A percentile compares a stretch with the other conserved stretches of the same genome.
Evolutionary conservation across 1,284 basidiomycete species (phyloP).

Genomic region (Ganoderma lingzhi): DNA sequence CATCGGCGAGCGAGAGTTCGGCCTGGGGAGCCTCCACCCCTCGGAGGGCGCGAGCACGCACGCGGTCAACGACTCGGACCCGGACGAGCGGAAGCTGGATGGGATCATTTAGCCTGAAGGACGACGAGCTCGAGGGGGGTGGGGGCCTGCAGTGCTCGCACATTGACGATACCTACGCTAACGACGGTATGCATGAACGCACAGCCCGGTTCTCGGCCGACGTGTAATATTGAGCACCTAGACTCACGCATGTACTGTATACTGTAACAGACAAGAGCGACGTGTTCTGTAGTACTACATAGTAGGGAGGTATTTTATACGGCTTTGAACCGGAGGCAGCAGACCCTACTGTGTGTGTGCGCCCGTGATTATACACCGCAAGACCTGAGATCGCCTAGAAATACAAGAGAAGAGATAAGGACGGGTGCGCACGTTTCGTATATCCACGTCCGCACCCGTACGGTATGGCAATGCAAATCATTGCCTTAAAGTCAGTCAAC

Average conservation of each 20-base stretch:
- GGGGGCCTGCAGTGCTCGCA: neutral
- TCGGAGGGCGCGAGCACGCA: neutral
- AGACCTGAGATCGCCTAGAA: too few species aligned
- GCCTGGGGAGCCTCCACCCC: neutral
- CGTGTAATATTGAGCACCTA: neutral
- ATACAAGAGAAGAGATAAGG: too few species aligned
- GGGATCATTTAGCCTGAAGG: neutral
- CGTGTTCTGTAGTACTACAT: neutral
- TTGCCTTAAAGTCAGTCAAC: too few species aligned
- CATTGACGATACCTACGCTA: neutral
- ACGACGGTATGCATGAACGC: neutral
- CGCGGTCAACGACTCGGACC: neutral
- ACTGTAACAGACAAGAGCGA: neutral
- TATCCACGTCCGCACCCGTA: too few species aligned
- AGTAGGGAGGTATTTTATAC: neutral
- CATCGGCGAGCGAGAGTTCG: conserved; percentile 1
- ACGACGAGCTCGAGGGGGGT: neutral
- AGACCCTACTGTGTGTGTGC: too few species aligned
- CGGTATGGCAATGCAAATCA: too few species aligned
- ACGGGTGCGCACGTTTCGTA: too few species aligned
- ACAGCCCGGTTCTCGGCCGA: neutral
- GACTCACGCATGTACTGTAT: neutral
- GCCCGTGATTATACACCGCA: too few species aligned
- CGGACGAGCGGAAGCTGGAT: neutral
- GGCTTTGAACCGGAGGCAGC: too few species aligned